Conservation (phyloP, 441 rosid species). For the Mallotus japonicus region DNA sequence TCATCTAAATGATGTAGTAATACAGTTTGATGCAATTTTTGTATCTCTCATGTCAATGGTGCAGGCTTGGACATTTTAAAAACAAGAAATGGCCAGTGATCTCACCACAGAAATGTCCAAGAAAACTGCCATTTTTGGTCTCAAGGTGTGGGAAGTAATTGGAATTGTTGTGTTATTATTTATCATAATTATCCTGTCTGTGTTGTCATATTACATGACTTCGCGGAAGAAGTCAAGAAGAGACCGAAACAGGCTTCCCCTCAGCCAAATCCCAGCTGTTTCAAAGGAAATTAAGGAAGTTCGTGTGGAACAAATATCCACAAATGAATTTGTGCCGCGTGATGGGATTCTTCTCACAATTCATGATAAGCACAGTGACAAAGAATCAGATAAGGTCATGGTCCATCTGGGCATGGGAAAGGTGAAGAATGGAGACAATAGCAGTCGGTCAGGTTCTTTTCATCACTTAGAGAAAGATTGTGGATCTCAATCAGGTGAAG, state of each 20-base stretch:
- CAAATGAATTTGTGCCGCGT: constrained; percentile 50
- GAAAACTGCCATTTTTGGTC: constrained; percentile 58
- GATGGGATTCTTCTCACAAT: constrained; percentile 91
- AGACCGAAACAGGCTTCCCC: constrained; percentile 52
- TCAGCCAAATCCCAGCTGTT: constrained; percentile 65
- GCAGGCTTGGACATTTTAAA: constrained; percentile 32
- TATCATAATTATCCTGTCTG: constrained; percentile 58
- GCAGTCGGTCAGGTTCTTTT: constrained; percentile 66
- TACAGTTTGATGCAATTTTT: constrained; percentile 18
- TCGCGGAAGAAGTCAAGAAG: constrained; percentile 62
- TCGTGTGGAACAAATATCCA: constrained; percentile 65
- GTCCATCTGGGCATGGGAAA: constrained; percentile 69
- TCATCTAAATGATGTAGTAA: not conserved
- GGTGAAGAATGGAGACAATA: constrained; percentile 55
- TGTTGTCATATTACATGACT: constrained; percentile 59
- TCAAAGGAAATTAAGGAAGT: constrained; percentile 96
- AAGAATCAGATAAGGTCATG: constrained; percentile 68
- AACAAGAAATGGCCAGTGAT: constrained; percentile 51
- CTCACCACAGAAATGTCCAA: constrained; percentile 67
- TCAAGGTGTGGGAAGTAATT: constrained; percentile 77
- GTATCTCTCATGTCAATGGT: constrained; percentile 20
- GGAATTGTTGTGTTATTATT: constrained; percentile 62
- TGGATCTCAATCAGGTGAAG: constrained; percentile 64
- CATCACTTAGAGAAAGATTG: constrained; percentile 57
- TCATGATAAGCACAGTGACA: constrained; percentile 62